Evolutionary conservation across 192 early-diverging fungal genomes (phyloP).

Genomic region (Backusella morwellensis): DNA sequence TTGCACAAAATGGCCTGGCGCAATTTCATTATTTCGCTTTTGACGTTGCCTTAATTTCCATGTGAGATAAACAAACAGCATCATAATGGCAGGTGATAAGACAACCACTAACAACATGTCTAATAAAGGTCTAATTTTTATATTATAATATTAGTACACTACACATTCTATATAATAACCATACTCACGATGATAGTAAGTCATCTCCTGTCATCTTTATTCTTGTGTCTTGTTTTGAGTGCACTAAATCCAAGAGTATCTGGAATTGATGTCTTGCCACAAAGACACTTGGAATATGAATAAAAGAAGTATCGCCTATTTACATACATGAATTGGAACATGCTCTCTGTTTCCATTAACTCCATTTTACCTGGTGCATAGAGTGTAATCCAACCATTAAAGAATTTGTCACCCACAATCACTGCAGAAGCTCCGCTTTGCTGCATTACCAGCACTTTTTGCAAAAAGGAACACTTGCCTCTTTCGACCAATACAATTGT

Average conservation of each 20-base stretch:
- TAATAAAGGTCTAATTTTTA: constrained; percentile 54
- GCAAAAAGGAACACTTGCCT: constrained; percentile 87
- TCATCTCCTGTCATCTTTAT: constrained; percentile 43
- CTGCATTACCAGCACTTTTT: constrained; percentile 93
- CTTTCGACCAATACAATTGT: constrained; percentile 86
- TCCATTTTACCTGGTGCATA: constrained; percentile 58
- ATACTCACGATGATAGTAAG: constrained; percentile 39
- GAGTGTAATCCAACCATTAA: constrained; percentile 83
- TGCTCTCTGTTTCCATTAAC: neutral
- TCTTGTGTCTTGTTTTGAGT: constrained; percentile 11
- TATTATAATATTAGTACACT: no score
- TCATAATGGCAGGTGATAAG: constrained; percentile 75
- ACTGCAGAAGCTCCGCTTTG: constrained; percentile 79
- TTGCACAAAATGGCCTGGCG: constrained; percentile 69
- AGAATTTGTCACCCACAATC: constrained; percentile 83
- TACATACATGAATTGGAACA: neutral
- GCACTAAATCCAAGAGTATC: constrained; percentile 45
- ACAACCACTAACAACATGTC: constrained; percentile 85
- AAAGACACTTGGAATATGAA: constrained; percentile 88
- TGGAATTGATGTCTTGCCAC: constrained; percentile 72
- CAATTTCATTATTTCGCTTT: constrained; percentile 68
- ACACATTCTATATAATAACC: neutral
- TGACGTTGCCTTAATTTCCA: constrained; percentile 74
- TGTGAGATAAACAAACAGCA: constrained; percentile 70
- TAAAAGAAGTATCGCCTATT: constrained; percentile 77